Percentiles rank a stretch among this genome's conserved stretches.
Conservation (phyloP, 2,329 filamentous ascomycete genomes). For the Paraconiothyrium sp. region DNA sequence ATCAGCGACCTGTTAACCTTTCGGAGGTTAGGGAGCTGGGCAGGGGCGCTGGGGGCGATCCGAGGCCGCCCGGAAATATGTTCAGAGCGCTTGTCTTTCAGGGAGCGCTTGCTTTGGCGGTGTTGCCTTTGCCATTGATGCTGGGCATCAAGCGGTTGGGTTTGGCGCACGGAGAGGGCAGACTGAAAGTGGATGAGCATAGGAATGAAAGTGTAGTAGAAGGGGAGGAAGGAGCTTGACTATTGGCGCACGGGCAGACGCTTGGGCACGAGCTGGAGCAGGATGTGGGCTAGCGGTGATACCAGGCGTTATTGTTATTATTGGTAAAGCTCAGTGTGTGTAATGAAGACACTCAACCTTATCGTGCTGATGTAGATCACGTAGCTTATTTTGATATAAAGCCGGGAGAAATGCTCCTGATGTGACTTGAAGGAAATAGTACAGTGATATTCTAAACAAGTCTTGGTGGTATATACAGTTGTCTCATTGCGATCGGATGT, state of each 20-base stretch:
- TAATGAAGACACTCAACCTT: not conserved
- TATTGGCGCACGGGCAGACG: constrained; percentile 21
- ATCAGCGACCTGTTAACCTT: constrained; percentile 38
- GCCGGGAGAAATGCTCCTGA: not conserved
- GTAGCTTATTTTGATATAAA: not conserved
- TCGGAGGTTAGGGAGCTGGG: constrained; percentile 38
- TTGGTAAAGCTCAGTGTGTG: not conserved
- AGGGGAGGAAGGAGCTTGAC: constrained; percentile 31
- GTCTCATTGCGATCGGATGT: constrained; percentile 38
- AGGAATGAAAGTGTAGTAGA: constrained; percentile 25
- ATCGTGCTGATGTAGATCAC: not conserved
- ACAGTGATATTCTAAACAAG: constrained; percentile 51
- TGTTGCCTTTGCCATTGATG: constrained; percentile 72
- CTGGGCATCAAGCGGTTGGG: constrained; percentile 74
- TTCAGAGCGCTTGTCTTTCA: constrained; percentile 79
- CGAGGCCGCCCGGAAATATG: constrained; percentile 75
- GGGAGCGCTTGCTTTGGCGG: constrained; percentile 72
- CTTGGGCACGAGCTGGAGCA: not conserved
- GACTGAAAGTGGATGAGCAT: constrained; percentile 46
- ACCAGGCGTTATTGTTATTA: not conserved
- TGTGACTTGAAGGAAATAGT: constrained; percentile 35
- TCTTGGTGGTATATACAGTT: constrained; percentile 47
- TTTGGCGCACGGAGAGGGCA: constrained; percentile 43
- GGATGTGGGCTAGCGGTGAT: not conserved
- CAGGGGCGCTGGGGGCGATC: constrained; percentile 30